These are phyloP conservation scores for Acacia acuminata DNA, from an alignment of 306 rosid genomes.

Conservation along the genomic window DNA sequence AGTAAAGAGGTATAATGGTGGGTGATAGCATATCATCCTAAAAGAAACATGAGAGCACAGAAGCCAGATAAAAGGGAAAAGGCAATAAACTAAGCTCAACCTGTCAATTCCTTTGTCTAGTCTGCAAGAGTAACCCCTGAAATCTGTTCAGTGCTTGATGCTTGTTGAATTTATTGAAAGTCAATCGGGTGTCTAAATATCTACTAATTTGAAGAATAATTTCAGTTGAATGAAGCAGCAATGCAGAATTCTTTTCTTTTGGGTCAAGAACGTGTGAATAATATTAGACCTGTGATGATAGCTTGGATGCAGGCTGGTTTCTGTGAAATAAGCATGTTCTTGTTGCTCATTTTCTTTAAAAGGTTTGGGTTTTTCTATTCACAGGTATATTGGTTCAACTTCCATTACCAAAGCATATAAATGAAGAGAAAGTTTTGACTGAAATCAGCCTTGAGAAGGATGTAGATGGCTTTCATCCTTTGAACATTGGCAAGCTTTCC, in stretches of 20 bases:
- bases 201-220: neutral
- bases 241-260: neutral
- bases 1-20: neutral
- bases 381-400: slow-evolving; percentile 93
- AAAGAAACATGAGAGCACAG: neutral
- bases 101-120: neutral
- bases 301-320: neutral
- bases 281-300: neutral
- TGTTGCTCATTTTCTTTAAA: neutral
- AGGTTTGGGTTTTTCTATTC: slow-evolving; percentile 31
- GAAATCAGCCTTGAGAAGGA: slow-evolving; percentile 89
- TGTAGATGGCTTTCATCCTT: slow-evolving; percentile 97
- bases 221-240: neutral
- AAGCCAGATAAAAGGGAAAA: neutral
- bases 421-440: slow-evolving; percentile 76
- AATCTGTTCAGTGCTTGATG: neutral
- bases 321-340: neutral
- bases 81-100: neutral
- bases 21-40: slow-evolving; percentile 5
- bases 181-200: neutral
- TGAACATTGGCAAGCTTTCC: slow-evolving; percentile 92
- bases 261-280: neutral
- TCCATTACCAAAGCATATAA: slow-evolving; percentile 89
- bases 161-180: neutral
- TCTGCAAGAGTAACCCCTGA: neutral